These are phyloP conservation scores for Boletales sp. DNA, from an alignment of 768 basidiomycete genomes.

Conservation along the genomic window DNA sequence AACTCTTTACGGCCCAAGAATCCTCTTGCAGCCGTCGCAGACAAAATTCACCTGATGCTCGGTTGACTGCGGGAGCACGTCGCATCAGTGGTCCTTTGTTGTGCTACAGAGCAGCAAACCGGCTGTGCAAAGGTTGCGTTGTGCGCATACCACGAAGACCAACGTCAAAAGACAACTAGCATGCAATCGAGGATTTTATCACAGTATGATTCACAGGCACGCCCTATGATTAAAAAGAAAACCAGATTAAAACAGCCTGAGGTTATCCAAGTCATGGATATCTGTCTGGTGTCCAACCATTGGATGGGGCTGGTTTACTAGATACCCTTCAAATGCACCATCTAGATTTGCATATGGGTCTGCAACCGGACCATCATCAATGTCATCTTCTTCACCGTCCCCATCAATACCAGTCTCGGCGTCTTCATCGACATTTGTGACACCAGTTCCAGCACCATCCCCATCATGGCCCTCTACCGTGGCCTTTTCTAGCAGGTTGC, in stretches of 20 bases:
- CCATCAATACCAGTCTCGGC: slow-evolving; percentile 25
- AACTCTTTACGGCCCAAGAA: slow-evolving; percentile 73
- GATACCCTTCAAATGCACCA: slow-evolving; percentile 70
- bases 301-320: slow-evolving; percentile 70
- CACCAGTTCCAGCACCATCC: slow-evolving; percentile 9
- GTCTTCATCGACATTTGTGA: slow-evolving; percentile 27
- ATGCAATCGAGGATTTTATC: neutral
- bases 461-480: neutral
- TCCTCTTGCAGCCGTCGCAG: slow-evolving; percentile 24
- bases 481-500: slow-evolving; percentile 14
- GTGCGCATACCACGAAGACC: slow-evolving; percentile 6
- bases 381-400: slow-evolving; percentile 42
- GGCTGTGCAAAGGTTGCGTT: too few species aligned
- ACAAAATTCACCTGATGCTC: slow-evolving; percentile 29
- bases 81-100: too few species aligned
- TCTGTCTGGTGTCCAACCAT: slow-evolving; percentile 41
- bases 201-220: neutral
- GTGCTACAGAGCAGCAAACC: too few species aligned
- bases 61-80: slow-evolving; percentile 12
- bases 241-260: slow-evolving; percentile 48
- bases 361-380: slow-evolving; percentile 25
- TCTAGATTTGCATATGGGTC: slow-evolving; percentile 87
- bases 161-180: slow-evolving; percentile 1
- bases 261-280: slow-evolving; percentile 58
- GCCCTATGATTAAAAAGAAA: neutral